A percentile compares a stretch with the other conserved stretches of the same genome.
These are phyloP conservation scores for Chondrus crispus DNA, from an alignment of 23 red algal genomes.

Conservation along the genomic window DNA sequence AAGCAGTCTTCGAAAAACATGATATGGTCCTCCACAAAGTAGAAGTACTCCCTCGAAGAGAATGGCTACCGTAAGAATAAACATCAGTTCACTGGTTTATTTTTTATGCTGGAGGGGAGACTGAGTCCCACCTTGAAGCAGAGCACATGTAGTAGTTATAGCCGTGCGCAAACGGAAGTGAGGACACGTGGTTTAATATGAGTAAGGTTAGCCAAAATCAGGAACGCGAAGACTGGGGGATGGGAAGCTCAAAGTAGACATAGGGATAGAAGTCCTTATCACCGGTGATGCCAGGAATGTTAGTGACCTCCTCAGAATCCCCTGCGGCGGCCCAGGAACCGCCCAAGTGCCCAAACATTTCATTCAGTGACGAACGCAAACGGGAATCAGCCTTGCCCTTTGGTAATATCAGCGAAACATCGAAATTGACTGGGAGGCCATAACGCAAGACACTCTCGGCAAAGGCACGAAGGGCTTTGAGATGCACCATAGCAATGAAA, in stretches of 20 bases:
- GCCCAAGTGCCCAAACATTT: constrained; percentile 81
- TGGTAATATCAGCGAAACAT: constrained; percentile 54
- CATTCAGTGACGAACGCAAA: constrained; percentile 35
- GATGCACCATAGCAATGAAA: constrained; percentile 80
- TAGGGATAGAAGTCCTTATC: constrained; percentile 86
- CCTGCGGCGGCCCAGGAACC: constrained; percentile 54
- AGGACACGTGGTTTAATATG: neutral
- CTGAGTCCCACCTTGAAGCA: too few relatives aligned
- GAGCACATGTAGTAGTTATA: too few relatives aligned
- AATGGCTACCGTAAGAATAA: neutral
- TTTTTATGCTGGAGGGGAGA: too few relatives aligned
- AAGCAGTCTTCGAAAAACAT: constrained; percentile 13
- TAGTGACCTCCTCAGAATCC: constrained; percentile 50
- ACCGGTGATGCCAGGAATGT: constrained; percentile 62
- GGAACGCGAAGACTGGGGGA: constrained; percentile 5
- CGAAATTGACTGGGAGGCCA: constrained; percentile 91
- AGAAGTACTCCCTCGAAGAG: constrained; percentile 11
- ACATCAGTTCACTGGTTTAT: too few relatives aligned
- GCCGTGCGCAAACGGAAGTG: neutral
- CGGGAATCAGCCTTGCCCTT: constrained; percentile 54
- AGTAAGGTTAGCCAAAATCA: constrained; percentile 6
- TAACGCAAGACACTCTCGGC: constrained; percentile 97
- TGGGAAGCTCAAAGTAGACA: constrained; percentile 59
- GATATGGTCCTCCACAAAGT: constrained; percentile 27
- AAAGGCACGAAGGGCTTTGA: constrained; percentile 92